These are phyloP conservation scores for Leccinellum luteum DNA, from an alignment of 768 basidiomycete genomes.

Conservation along the genomic window DNA sequence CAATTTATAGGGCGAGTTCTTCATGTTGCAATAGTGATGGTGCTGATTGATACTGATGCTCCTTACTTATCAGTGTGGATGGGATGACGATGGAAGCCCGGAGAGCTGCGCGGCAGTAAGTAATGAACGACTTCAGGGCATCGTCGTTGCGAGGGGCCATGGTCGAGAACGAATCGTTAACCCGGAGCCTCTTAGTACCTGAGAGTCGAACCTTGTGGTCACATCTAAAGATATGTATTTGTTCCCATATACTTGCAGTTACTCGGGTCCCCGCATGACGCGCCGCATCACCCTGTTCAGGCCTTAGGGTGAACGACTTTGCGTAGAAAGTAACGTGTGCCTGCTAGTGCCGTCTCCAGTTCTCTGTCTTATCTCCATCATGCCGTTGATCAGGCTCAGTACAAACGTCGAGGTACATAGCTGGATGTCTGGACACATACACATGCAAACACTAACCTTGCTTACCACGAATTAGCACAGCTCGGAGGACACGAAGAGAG, in stretches of 20 bases:
- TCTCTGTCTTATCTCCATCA: constrained; percentile 7
- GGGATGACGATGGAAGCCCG: constrained; percentile 2
- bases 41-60: neutral
- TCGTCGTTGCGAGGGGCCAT: neutral
- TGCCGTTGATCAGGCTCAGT: constrained; percentile 40
- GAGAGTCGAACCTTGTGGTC: neutral
- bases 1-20: constrained; percentile 1
- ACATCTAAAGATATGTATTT: neutral
- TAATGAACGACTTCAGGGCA: neutral
- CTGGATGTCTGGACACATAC: neutral
- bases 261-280: neutral
- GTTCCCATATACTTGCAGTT: neutral
- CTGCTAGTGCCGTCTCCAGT: neutral
- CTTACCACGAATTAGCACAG: constrained; percentile 2
- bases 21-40: neutral
- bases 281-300: too few relatives aligned
- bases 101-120: neutral
- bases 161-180: neutral
- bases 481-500: constrained; percentile 30
- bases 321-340: neutral
- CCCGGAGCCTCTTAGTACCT: neutral
- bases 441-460: neutral
- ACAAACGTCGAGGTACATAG: constrained; percentile 36
- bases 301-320: neutral
- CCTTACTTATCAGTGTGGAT: neutral